Percentiles rank a stretch among this genome's conserved stretches.
Conservation (phyloP, 345 rosid species). For the Pugionium cornutum region DNA sequence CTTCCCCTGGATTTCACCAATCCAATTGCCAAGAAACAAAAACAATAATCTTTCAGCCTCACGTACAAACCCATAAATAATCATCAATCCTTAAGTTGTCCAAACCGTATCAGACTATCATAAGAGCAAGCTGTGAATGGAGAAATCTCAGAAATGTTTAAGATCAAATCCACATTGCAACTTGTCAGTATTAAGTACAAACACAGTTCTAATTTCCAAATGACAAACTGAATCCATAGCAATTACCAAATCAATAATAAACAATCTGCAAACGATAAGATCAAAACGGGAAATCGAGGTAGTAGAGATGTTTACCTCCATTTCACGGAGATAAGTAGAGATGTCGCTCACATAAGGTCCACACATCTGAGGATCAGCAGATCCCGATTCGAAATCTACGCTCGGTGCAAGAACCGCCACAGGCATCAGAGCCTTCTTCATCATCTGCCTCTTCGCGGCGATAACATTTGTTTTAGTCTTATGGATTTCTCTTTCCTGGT, state of each 20-base stretch:
- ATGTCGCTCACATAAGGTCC: slow-evolving; percentile 30
- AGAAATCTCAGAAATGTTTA: background rate
- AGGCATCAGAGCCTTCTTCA: slow-evolving; percentile 17
- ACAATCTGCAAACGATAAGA: background rate
- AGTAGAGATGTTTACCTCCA: slow-evolving; percentile 27
- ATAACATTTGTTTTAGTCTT: slow-evolving; percentile 12
- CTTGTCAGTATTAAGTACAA: background rate
- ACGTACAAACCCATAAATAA: background rate
- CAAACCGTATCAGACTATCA: background rate
- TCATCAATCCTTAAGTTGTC: background rate
- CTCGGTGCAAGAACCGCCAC: background rate
- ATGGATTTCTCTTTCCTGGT: slow-evolving; percentile 1
- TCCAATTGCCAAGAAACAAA: background rate
- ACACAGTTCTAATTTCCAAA: slow-evolving; percentile 5
- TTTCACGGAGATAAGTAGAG: slow-evolving; percentile 28
- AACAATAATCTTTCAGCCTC: background rate
- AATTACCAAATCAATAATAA: background rate
- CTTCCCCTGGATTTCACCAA: slow-evolving; percentile 44
- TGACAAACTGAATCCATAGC: background rate
- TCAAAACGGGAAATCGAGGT: background rate
- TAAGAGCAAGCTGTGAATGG: background rate
- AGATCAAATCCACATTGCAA: slow-evolving; percentile 9
- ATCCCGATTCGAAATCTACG: slow-evolving; percentile 5
- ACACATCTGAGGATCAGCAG: slow-evolving; percentile 40
- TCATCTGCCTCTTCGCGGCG: slow-evolving; percentile 16